These are phyloP conservation scores for Penicillium pancosmium DNA, from an alignment of 495 filamentous ascomycete species.

Conservation along the genomic window DNA sequence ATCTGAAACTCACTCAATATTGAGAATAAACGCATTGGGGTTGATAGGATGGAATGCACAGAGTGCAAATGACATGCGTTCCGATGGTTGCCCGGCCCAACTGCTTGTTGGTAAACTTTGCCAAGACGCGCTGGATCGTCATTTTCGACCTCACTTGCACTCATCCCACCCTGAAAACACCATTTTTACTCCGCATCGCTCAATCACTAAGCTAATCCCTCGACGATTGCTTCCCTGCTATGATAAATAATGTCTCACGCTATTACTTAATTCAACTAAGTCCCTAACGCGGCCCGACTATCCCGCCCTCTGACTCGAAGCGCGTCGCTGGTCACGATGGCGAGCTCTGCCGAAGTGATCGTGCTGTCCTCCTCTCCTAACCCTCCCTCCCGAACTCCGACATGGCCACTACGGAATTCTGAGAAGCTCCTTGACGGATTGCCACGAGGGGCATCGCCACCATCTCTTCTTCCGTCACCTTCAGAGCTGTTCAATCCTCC, in stretches of 20 bases:
- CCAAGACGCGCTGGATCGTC: constrained; percentile 37
- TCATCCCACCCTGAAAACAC: neutral
- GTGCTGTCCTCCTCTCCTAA: constrained; percentile 48
- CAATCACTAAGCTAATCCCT: neutral
- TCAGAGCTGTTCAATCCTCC: constrained; percentile 36
- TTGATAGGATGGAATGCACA: neutral
- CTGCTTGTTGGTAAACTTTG: constrained; percentile 32
- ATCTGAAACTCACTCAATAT: too few species aligned
- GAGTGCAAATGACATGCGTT: constrained; percentile 15
- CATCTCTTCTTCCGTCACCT: constrained; percentile 37
- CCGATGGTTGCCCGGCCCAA: constrained; percentile 42
- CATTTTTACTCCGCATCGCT: neutral
- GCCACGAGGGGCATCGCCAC: constrained; percentile 31
- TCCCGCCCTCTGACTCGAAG: neutral
- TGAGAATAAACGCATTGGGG: too few species aligned
- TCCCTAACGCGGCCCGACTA: neutral
- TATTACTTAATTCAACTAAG: neutral
- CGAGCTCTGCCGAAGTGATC: constrained; percentile 34
- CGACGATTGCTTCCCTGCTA: neutral
- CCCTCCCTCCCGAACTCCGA: constrained; percentile 23
- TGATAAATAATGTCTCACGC: neutral
- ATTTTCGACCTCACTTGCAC: constrained; percentile 8
- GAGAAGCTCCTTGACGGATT: constrained; percentile 16
- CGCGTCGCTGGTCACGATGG: constrained; percentile 32
- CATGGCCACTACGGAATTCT: constrained; percentile 12